A percentile compares a stretch with the other conserved stretches of the same genome.
These are phyloP conservation scores for Ophiostoma angusticollis DNA, from an alignment of 2,329 filamentous ascomycete genomes.

Conservation along the genomic window DNA sequence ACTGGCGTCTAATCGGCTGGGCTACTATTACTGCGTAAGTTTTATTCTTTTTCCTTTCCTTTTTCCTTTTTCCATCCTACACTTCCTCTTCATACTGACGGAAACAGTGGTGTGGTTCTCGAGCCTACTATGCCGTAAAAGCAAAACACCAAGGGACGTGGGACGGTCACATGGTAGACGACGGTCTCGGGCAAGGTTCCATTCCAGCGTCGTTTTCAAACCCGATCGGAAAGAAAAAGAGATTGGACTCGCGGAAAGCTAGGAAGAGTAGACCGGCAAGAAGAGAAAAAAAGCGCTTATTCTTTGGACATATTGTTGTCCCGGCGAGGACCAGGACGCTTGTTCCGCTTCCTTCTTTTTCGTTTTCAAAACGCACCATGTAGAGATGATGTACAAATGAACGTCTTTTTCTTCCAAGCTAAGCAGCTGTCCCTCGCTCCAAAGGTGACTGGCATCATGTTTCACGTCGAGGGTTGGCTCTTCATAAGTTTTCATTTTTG, in stretches of 20 bases:
- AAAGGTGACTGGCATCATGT: no score
- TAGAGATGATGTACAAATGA: conserved; percentile 3
- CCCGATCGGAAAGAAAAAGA: background rate
- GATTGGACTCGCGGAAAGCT: background rate
- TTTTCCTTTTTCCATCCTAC: background rate
- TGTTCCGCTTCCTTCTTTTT: background rate
- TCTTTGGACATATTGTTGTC: conserved; percentile 3
- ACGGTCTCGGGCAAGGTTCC: no score
- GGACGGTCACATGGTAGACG: no score
- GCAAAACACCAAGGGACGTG: no score
- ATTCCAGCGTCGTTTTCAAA: no score
- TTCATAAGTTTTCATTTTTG: background rate
- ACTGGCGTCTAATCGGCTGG: conserved; percentile 94
- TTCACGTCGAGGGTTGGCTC: background rate
- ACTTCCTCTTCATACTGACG: conserved; percentile 4
- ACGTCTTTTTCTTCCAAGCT: background rate
- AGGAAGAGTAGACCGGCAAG: background rate
- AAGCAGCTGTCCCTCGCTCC: no score
- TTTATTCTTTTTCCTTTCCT: background rate
- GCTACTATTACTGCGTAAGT: conserved; percentile 62
- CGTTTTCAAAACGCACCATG: background rate
- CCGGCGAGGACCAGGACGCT: background rate
- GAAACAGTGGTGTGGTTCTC: conserved; percentile 13
- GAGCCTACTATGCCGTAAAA: conserved; percentile 13
- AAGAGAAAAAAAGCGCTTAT: conserved; percentile 3